phyloP scores from a whole-genome alignment of 768 basidiomycete species.

The Tulasnella sp. region DNA sequence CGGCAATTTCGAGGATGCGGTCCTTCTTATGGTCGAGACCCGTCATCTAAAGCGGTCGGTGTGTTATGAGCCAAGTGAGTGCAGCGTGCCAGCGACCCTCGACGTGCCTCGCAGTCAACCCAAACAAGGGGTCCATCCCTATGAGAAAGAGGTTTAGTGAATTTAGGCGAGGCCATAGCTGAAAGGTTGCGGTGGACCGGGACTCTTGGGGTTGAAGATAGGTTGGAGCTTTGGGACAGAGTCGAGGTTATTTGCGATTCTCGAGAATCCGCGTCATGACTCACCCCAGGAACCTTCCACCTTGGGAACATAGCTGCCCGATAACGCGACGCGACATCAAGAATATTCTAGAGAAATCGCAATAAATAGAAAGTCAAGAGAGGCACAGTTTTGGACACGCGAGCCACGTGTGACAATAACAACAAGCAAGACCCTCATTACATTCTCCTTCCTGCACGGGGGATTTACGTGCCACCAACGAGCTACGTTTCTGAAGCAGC shows the following conservation, averaged over 20 bases:
- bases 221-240: neutral
- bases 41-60: constrained; percentile 51
- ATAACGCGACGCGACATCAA: neutral
- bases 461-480: too few relatives aligned
- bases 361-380: neutral
- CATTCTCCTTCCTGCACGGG: too few relatives aligned
- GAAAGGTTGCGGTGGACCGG: neutral
- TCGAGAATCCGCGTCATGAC: neutral
- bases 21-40: constrained; percentile 64
- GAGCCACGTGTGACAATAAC: neutral
- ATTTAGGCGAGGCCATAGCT: constrained; percentile 39
- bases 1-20: constrained; percentile 67
- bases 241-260: neutral
- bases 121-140: constrained; percentile 68
- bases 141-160: constrained; percentile 47
- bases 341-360: neutral
- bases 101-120: constrained; percentile 66
- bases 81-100: neutral
- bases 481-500: neutral
- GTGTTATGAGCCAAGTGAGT: neutral
- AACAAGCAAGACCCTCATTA: neutral
- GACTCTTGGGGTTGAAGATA: neutral
- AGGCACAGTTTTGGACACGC: neutral
- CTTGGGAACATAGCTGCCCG: neutral
- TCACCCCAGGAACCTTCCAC: neutral